A percentile compares a stretch with the other conserved stretches of the same genome.
Conservation (phyloP, 306 rosid genomes). For the Glycine latifolia region DNA sequence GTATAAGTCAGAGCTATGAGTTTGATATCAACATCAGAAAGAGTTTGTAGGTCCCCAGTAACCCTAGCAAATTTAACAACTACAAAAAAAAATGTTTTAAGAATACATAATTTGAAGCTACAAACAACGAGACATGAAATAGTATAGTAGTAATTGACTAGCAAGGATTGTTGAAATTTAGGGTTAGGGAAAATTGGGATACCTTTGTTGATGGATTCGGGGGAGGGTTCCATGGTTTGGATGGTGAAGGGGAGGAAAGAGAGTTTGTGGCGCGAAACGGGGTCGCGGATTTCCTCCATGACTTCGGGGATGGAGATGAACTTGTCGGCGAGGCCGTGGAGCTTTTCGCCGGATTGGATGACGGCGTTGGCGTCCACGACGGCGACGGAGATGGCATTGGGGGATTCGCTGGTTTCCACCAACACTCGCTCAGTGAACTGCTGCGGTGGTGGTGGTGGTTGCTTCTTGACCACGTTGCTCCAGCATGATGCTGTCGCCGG, state of each 20-base stretch:
- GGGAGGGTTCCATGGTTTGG: constrained; percentile 82
- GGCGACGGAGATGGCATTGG: constrained; percentile 72
- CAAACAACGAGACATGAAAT: background rate
- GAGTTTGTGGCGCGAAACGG: constrained; percentile 88
- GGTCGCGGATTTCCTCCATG: constrained; percentile 85
- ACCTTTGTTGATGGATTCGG: constrained; percentile 85
- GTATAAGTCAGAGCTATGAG: constrained; percentile 81
- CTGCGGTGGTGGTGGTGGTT: constrained; percentile 45
- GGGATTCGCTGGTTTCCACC: constrained; percentile 64
- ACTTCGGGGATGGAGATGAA: constrained; percentile 79
- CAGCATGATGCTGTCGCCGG: constrained; percentile 53
- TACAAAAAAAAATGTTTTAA: constrained; percentile 21
- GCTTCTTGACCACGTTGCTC: constrained; percentile 72
- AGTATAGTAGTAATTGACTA: too few species aligned
- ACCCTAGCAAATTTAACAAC: constrained; percentile 87
- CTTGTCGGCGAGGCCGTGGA: constrained; percentile 71
- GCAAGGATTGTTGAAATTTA: background rate
- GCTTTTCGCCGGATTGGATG: constrained; percentile 74
- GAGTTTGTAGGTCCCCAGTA: constrained; percentile 94
- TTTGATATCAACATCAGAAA: constrained; percentile 88
- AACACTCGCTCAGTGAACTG: constrained; percentile 46
- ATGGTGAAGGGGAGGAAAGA: constrained; percentile 74
- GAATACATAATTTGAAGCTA: background rate
- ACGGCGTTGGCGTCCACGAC: constrained; percentile 87
- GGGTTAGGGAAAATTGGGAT: background rate